Evolutionary conservation across 106 monocot genomes (phyloP).

Genomic region (Amphibolis antarctica): DNA sequence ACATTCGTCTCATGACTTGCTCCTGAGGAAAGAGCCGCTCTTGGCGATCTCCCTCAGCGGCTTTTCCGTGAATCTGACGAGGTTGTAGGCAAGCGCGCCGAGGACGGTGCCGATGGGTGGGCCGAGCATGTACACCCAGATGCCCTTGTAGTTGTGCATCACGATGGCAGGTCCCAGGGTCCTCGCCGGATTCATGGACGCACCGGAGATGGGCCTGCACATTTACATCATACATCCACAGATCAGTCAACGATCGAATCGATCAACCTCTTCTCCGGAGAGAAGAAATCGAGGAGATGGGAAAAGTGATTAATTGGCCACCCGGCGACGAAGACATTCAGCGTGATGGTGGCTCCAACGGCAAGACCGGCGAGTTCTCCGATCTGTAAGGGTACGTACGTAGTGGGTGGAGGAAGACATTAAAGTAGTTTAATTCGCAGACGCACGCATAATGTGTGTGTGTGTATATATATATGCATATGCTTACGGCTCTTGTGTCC

Average conservation of each 20-base stretch:
- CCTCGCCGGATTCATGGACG: constrained; percentile 26
- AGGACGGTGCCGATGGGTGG: constrained; percentile 12
- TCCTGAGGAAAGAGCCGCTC: constrained; percentile 21
- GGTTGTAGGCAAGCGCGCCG: constrained; percentile 16
- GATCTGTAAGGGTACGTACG: constrained; percentile 10
- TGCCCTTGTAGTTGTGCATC: constrained; percentile 16
- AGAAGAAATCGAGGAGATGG: neutral
- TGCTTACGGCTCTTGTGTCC: constrained; percentile 17
- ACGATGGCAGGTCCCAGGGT: constrained; percentile 22
- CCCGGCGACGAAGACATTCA: constrained; percentile 51
- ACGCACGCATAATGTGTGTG: too few relatives aligned
- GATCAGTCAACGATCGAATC: too few relatives aligned
- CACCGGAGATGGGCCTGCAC: constrained; percentile 18
- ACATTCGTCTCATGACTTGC: constrained; percentile 9
- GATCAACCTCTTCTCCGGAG: too few relatives aligned
- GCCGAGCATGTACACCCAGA: constrained; percentile 19
- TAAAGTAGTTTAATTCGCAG: too few relatives aligned
- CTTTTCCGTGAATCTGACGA: constrained; percentile 19
- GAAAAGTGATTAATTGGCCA: constrained; percentile 12
- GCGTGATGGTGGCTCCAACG: constrained; percentile 38
- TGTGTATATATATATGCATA: too few relatives aligned
- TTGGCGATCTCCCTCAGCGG: constrained; percentile 20
- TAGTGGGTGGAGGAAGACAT: too few relatives aligned
- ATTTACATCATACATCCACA: too few relatives aligned
- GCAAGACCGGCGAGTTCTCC: constrained; percentile 48